A percentile compares a stretch with the other conserved stretches of the same genome.
These are phyloP conservation scores for Fraxinus quadrangulata DNA, from an alignment of 257 asterid species.

Conservation along the genomic window DNA sequence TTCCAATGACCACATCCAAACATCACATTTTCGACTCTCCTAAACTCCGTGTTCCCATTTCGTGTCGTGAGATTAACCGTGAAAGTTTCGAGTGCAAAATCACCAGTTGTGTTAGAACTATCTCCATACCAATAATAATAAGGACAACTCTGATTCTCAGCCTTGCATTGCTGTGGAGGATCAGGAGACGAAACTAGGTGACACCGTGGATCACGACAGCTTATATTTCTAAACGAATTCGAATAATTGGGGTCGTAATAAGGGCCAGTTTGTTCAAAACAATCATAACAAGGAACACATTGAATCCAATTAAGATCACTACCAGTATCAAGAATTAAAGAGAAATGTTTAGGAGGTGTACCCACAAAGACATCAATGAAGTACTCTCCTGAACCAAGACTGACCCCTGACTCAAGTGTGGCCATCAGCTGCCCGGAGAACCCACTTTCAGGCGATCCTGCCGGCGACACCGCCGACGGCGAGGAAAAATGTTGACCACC, in stretches of 20 bases:
- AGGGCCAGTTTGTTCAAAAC: slow-evolving; percentile 83
- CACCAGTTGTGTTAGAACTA: slow-evolving; percentile 87
- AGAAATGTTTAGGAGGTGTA: slow-evolving; percentile 84
- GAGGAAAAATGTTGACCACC: neutral
- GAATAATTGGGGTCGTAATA: slow-evolving; percentile 63
- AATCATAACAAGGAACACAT: slow-evolving; percentile 81
- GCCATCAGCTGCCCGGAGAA: slow-evolving; percentile 66
- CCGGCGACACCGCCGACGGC: too few relatives aligned
- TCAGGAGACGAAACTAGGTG: slow-evolving; percentile 74
- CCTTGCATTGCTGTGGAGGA: slow-evolving; percentile 56
- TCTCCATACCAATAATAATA: slow-evolving; percentile 97
- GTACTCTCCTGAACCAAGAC: slow-evolving; percentile 69
- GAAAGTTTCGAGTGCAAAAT: slow-evolving; percentile 75
- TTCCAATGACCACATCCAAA: slow-evolving; percentile 99
- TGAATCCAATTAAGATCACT: slow-evolving; percentile 96
- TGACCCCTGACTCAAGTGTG: slow-evolving; percentile 69
- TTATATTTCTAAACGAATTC: slow-evolving; percentile 50
- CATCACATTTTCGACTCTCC: slow-evolving; percentile 74
- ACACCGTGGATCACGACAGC: slow-evolving; percentile 75
- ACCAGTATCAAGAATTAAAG: slow-evolving; percentile 86
- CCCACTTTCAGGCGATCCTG: slow-evolving; percentile 34
- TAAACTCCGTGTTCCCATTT: slow-evolving; percentile 48
- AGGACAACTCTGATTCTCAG: slow-evolving; percentile 61
- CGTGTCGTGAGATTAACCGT: slow-evolving; percentile 70
- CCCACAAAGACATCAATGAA: slow-evolving; percentile 88